Evolutionary conservation across 2,329 filamentous ascomycete species (phyloP).

Genomic region (Diaporthe caulivora): DNA sequence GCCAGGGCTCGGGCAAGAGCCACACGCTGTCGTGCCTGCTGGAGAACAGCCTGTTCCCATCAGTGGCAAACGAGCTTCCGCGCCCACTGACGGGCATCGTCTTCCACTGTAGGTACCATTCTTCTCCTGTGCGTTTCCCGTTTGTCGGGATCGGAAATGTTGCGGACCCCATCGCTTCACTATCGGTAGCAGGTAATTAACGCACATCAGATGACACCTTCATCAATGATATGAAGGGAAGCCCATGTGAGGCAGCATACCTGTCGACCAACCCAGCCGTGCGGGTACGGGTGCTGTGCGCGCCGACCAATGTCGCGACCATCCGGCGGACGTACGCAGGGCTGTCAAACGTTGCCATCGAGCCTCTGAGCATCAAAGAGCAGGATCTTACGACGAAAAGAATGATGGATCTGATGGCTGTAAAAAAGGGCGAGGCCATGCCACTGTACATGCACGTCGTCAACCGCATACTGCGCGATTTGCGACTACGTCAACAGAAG

Average conservation of each 20-base stretch:
- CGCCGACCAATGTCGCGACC: constrained; percentile 62
- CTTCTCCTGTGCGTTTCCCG: too few relatives aligned
- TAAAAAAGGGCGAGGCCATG: constrained; percentile 52
- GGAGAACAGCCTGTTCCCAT: constrained; percentile 68
- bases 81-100: constrained; percentile 70
- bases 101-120: constrained; percentile 62
- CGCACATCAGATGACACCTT: constrained; percentile 60
- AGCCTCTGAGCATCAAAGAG: constrained; percentile 55
- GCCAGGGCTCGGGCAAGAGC: constrained; percentile 74
- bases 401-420: constrained; percentile 72
- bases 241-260: constrained; percentile 71
- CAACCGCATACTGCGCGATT: constrained; percentile 66
- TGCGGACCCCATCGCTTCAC: too few relatives aligned
- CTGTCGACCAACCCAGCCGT: constrained; percentile 59
- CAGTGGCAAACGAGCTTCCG: constrained; percentile 58
- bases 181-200: too few relatives aligned
- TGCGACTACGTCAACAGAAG: constrained; percentile 61
- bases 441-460: constrained; percentile 72
- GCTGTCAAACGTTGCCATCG: constrained; percentile 59
- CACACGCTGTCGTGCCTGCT: constrained; percentile 69
- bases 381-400: constrained; percentile 65
- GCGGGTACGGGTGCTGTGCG: constrained; percentile 65
- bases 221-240: constrained; percentile 59
- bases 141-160: too few relatives aligned
- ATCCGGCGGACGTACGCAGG: constrained; percentile 56